Evolutionary conservation across 148 eudicot species (phyloP), one percentile per base, ranked within the genome.

Genomic region (Chenopodium quinoa): DNA sequence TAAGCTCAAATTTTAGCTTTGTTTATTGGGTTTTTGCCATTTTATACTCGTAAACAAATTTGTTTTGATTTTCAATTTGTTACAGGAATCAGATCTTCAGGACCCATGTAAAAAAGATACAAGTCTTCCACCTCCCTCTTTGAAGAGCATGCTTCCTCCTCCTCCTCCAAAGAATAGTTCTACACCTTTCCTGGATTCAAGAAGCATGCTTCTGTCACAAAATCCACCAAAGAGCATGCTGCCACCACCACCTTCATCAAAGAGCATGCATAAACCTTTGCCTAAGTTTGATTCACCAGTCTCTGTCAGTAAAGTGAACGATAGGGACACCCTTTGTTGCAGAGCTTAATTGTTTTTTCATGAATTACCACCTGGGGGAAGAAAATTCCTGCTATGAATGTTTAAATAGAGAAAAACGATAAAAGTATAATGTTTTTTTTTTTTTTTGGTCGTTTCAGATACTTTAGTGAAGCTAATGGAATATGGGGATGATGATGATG

Each of bases 381-480:
- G 29, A 20, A 79, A 31, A 71, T 37, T 48, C 29, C 75, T 68
- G 29, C 34, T 4, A 9, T 71, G 50, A 37, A n/a, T 71, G 74
- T 37, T 6, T 20, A 40, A 37, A 22, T 19, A 71, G 44, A 19
- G 6, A 23, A 13, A 25, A 37, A 25, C 13, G 29, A 17, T 31
- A 29, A 68, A 19, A 31, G 17, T 23, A 34, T 71, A 17, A 34
- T 3, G 11, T 2, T 25, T 23, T 13, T 31, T 73, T 1, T 31
- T 31, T 9, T 54, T 50, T 73, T 54, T 68, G 29, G 68, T 77
- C 79, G 78, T 88, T 89, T 79, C 89, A 93, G 98, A 95, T 83
- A 95, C 98, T 6, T 85, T 95, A 75, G 85, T 91, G 79, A 92
- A 89, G 89, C 88, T 95, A 76, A 84, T 93, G 98, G 97, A 91